Evolutionary conservation across 106 monocot genomes (phyloP).

Genomic region (Amphibolis antarctica): DNA sequence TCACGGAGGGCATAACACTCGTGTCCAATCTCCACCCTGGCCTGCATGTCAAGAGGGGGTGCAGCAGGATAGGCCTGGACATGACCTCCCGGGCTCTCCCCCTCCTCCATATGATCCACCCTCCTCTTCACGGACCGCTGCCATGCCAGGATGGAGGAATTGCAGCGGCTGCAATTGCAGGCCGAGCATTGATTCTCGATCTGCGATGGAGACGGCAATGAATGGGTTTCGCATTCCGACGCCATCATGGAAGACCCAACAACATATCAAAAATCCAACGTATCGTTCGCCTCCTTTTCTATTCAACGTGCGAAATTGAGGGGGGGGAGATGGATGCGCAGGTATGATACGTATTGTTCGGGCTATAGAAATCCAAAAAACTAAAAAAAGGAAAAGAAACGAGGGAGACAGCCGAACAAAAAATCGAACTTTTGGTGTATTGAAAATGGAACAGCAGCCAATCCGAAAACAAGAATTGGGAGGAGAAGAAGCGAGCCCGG

Average conservation of each 20-base stretch:
- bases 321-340: too few species aligned
- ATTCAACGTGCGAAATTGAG: too few species aligned
- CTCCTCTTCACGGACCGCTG: slow-evolving; percentile 28
- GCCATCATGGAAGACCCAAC: neutral
- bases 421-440: too few species aligned
- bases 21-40: slow-evolving; percentile 23
- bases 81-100: neutral
- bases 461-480: too few species aligned
- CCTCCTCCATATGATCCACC: slow-evolving; percentile 5
- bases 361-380: too few species aligned
- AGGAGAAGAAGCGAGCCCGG: too few species aligned
- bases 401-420: too few species aligned
- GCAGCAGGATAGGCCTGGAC: neutral
- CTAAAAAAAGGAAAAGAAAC: too few species aligned
- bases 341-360: too few species aligned
- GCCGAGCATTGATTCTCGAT: neutral
- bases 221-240: neutral
- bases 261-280: too few species aligned
- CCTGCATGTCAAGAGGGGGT: slow-evolving; percentile 2
- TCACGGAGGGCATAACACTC: slow-evolving; percentile 35
- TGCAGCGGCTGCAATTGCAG: slow-evolving; percentile 9
- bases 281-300: too few species aligned
- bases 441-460: too few species aligned
- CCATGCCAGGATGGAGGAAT: neutral
- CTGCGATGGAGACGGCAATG: neutral